Percentiles rank a stretch among this genome's conserved stretches.
phyloP scores from a whole-genome alignment of 768 basidiomycete species.

The Termitomyces sp. region DNA sequence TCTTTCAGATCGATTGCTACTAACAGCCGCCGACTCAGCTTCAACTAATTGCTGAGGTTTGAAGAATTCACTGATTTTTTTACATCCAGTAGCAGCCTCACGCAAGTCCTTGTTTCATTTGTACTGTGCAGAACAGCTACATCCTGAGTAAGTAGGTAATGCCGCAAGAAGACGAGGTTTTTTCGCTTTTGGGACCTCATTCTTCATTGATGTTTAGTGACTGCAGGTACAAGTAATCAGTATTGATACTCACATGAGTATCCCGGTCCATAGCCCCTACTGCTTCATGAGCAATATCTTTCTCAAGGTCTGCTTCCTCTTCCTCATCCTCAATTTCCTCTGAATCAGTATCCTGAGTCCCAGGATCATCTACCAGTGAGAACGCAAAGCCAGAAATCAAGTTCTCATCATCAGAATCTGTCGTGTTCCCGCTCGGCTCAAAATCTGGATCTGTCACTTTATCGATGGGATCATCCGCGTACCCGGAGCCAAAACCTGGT shows the following conservation, averaged over 20 bases:
- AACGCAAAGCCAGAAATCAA: too few species aligned
- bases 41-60: not conserved
- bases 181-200: not conserved
- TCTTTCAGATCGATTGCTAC: not conserved
- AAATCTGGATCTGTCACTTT: too few species aligned
- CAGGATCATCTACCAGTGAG: too few species aligned
- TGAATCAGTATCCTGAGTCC: too few species aligned
- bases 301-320: not conserved
- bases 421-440: too few species aligned
- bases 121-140: not conserved
- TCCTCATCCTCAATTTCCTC: not conserved
- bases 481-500: too few species aligned
- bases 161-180: not conserved
- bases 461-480: too few species aligned
- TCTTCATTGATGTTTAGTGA: not conserved
- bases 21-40: not conserved
- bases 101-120: not conserved
- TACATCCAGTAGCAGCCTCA: not conserved
- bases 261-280: not conserved
- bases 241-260: not conserved
- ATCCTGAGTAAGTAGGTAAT: too few species aligned
- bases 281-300: not conserved
- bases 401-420: too few species aligned
- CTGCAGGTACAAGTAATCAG: not conserved
- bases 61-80: not conserved